These are phyloP conservation scores for Pseudophaeomoniella oleicola DNA, from an alignment of 2,329 filamentous ascomycete species.

Conservation along the genomic window DNA sequence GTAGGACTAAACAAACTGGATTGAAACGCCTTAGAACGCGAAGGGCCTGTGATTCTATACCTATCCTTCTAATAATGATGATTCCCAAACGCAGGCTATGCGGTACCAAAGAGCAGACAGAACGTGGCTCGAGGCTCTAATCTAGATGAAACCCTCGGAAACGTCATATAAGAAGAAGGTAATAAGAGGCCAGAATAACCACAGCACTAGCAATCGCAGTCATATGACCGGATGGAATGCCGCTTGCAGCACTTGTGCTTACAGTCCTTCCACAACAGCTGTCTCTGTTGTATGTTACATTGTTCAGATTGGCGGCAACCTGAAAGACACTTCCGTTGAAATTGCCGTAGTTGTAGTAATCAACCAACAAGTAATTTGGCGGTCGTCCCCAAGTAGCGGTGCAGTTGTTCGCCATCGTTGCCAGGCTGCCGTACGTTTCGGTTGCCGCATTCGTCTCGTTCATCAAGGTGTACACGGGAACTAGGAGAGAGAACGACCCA, in stretches of 20 bases:
- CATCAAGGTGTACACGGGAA: conserved; percentile 56
- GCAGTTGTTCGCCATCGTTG: conserved; percentile 50
- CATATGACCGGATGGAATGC: too few species aligned
- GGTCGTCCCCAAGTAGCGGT: conserved; percentile 48
- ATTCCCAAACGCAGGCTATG: too few species aligned
- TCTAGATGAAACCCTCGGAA: too few species aligned
- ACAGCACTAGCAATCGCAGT: too few species aligned
- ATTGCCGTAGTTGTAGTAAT: conserved; percentile 65
- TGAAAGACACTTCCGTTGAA: conserved; percentile 63
- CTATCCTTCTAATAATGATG: too few species aligned
- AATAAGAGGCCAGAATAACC: too few species aligned
- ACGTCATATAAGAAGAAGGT: too few species aligned
- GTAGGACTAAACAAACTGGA: too few species aligned
- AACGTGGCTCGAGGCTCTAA: too few species aligned
- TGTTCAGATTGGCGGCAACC: conserved; percentile 55
- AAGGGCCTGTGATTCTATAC: too few species aligned
- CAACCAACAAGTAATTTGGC: conserved; percentile 68
- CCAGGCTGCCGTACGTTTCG: conserved; percentile 42
- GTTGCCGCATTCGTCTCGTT: conserved; percentile 57
- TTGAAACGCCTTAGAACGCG: too few species aligned
- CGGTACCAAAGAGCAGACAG: too few species aligned
- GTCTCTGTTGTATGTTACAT: conserved; percentile 48
- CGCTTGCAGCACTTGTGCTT: background rate
- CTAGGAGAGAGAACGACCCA: conserved; percentile 47
- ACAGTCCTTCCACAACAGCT: conserved; percentile 20